These are phyloP conservation scores for Trifolium repens DNA, from an alignment of 306 rosid genomes.

Conservation along the genomic window DNA sequence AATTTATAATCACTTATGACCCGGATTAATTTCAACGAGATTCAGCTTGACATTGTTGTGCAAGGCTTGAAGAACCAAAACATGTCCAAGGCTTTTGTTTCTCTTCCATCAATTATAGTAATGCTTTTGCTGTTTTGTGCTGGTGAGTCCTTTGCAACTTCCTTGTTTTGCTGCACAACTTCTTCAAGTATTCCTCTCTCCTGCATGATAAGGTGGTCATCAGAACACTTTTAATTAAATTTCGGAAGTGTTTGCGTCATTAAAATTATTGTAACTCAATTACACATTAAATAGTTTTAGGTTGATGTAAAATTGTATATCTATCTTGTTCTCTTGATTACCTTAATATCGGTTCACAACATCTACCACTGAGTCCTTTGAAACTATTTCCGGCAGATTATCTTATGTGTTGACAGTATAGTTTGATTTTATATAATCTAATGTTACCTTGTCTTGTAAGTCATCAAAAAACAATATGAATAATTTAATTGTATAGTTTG, in stretches of 20 bases:
- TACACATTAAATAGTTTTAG: not conserved
- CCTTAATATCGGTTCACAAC: not conserved
- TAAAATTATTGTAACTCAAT: no score
- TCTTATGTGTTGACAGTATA: not conserved
- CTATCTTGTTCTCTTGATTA: not conserved
- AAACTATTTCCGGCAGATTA: no score
- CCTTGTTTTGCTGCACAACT: constrained; percentile 58
- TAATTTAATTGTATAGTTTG: not conserved
- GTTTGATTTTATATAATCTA: not conserved
- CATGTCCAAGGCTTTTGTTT: constrained; percentile 74
- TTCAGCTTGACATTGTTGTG: constrained; percentile 71
- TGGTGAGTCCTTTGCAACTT: constrained; percentile 41
- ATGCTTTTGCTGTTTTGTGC: constrained; percentile 52
- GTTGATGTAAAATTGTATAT: not conserved
- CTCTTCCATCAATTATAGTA: constrained; percentile 62
- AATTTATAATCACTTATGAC: constrained; percentile 15
- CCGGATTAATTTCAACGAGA: constrained; percentile 9
- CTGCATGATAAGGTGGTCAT: constrained; percentile 43
- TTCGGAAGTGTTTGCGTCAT: no score
- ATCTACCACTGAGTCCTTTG: not conserved
- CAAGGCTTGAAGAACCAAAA: constrained; percentile 98
- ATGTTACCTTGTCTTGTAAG: not conserved
- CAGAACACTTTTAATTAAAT: not conserved
- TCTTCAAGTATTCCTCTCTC: constrained; percentile 68
- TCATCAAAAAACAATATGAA: not conserved